Evolutionary conservation across 495 filamentous ascomycete species (phyloP), one percentile per base, ranked within the genome.

Genomic region (Lichenothelia convexa): DNA sequence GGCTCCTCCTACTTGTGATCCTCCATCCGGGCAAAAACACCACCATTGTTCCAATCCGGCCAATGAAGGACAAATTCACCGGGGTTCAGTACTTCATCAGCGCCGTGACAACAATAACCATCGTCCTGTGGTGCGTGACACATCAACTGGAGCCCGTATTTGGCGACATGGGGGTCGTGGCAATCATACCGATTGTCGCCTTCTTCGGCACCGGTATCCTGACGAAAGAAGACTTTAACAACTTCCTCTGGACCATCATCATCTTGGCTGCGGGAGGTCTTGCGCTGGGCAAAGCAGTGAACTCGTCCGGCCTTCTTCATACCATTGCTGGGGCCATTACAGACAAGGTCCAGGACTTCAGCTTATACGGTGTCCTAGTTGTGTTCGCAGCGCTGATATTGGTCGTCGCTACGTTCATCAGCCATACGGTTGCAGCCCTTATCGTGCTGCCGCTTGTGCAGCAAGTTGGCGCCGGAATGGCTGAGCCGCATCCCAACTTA

Each of bases 211-310:
- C 85, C 8, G 89, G 89, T 24, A 92, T 99, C 50, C 69, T 99
- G 9, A 99, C 86, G 19, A 99, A 99, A 55, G 89, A 95, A 59
- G 89, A 99, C 54, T 99, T 99, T 52, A 99, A 99, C 64, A 99
- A 99, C 51, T 99, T 99, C 59, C 77, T 94, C 21, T 99, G 89
- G 89, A 99, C 89, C 18, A 95, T 99, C 58, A 95, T 99, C 61
- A 94, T 99, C 48, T 75, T 99, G 15, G 89, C 89, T 0, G 89
- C 91, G 12, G 89, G 89, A 27, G 89, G 89, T 2, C 61, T 99
- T 8, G 79, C 85, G 3, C 75, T 99, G 1, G 89, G 89, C 27
- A 94, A 93, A 56, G 82, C 91, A 0, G 89, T 99, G 45, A 87
- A 81, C 34, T 84, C 78, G 6, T 93, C 85, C 0, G 89, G 89